Evolutionary conservation across 177 flowering plant genomes (phyloP), one percentile per base, ranked within the genome.

Genomic region (Vitis hybrid): DNA sequence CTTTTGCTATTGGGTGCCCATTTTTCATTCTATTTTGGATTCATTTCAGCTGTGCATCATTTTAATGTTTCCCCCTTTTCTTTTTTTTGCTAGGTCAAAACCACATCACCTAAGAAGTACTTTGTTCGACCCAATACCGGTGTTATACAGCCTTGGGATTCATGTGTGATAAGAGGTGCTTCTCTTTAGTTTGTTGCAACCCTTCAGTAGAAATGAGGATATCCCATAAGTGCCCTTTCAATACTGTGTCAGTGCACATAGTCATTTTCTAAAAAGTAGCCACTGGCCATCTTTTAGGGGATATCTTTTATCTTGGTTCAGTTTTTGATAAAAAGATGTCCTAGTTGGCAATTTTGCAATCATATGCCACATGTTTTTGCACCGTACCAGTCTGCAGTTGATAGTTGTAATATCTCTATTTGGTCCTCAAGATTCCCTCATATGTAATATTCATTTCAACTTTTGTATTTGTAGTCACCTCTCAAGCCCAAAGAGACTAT

Each of bases 81-180:
- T 55, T 52, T 49, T 68, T 64, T 77, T 69, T 16, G 59, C 57
- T 72, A 94, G 98, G 96, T 94, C 72, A 94, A 94, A 81, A 94
- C 98, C 18, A 94, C 98, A 62, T 83, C 97, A 20, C 98, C 98
- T 3, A 90, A 88, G 83, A 92, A 89, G 86, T 94, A 94, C 80
- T 94, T 87, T 78, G 98, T 94, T 45, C 83, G 98, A 50, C 98
- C 98, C 31, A 94, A 92, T 79, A 87, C 93, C 56, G 90, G 97
- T 63, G 84, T 94, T 57, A 71, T 94, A 76, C 92, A 83, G 73
- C 93, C 98, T 63, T 87, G 90, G 90, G 97, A 92, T 66, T 81
- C 94, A 3, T 84, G 85, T 79, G 63, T 85, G 65, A 85, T 91
- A 65, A 87, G 92, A 91, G 98, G 98, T 93, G 45, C 29, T 39